A percentile compares a stretch with the other conserved stretches of the same genome.
Evolutionary conservation across 2,329 filamentous ascomycete genomes (phyloP).

Genomic region (Fusarium sp.): DNA sequence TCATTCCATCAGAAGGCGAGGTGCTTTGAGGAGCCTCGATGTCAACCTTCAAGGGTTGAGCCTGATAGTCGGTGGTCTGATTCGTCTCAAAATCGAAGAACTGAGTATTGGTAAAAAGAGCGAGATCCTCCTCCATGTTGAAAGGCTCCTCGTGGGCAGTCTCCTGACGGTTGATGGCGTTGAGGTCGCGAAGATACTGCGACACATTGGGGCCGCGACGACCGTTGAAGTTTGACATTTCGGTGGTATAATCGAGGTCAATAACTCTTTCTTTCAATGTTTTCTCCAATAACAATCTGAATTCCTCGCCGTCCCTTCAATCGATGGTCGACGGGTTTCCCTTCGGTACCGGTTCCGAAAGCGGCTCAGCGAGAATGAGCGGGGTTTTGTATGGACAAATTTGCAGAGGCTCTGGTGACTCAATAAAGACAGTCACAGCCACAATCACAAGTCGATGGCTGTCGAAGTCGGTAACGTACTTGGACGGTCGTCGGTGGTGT

Average conservation of each 20-base stretch:
- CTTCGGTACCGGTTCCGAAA: conserved; percentile 7
- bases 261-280: not conserved
- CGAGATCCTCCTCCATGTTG: conserved; percentile 75
- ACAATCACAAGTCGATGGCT: conserved; percentile 1
- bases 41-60: conserved; percentile 57
- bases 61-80: conserved; percentile 66
- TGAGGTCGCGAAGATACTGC: conserved; percentile 87
- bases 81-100: conserved; percentile 81
- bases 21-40: conserved; percentile 46
- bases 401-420: conserved; percentile 26
- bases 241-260: conserved; percentile 3
- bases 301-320: conserved; percentile 19
- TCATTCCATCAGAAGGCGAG: conserved; percentile 50
- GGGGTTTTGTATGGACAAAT: conserved; percentile 42
- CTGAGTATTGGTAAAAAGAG: conserved; percentile 82
- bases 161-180: conserved; percentile 73
- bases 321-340: conserved; percentile 5
- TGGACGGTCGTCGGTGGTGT: conserved; percentile 10
- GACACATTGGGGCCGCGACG: conserved; percentile 88
- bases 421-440: conserved; percentile 1
- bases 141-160: conserved; percentile 64
- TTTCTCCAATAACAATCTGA: not conserved
- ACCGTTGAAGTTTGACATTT: conserved; percentile 78
- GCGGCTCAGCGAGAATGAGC: conserved; percentile 29
- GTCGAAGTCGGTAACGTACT: not conserved